These are phyloP conservation scores for Talaromyces sp. DNA, from an alignment of 2,329 filamentous ascomycete genomes.

Conservation along the genomic window DNA sequence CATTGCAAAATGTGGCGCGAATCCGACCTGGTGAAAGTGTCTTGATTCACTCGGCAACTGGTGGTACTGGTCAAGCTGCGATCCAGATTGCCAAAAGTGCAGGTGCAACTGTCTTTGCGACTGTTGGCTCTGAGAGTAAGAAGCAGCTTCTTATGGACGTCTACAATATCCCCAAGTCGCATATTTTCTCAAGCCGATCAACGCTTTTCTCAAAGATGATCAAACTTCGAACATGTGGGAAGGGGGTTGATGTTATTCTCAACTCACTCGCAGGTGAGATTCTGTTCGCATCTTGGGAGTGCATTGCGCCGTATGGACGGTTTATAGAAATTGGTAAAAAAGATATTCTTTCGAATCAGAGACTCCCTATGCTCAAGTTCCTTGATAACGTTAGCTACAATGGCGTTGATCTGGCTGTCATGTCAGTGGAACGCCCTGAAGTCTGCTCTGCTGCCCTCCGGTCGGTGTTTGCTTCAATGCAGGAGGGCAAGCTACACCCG, in stretches of 20 bases:
- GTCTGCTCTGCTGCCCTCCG: too few species aligned
- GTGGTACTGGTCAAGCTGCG: conserved; percentile 19
- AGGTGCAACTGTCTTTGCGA: conserved; percentile 19
- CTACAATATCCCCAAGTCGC: conserved; percentile 18
- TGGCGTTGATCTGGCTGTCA: conserved; percentile 5
- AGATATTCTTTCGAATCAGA: too few species aligned
- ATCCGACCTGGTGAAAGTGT: conserved; percentile 19
- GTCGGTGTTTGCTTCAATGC: too few species aligned
- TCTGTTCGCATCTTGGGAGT: conserved; percentile 18
- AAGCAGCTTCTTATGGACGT: conserved; percentile 16
- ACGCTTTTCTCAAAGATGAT: conserved; percentile 10
- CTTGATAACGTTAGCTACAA: conserved; percentile 2
- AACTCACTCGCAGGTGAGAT: conserved; percentile 22
- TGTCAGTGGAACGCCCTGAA: conserved; percentile 3
- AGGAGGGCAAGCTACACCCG: background rate
- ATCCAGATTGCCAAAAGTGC: conserved; percentile 23
- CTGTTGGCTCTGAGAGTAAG: conserved; percentile 11
- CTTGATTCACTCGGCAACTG: conserved; percentile 29
- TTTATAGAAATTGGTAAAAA: conserved; percentile 54
- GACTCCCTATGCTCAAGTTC: conserved; percentile 12
- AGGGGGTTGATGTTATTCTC: conserved; percentile 24
- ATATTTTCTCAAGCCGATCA: conserved; percentile 17
- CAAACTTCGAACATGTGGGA: conserved; percentile 1
- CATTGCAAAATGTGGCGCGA: conserved; percentile 10
- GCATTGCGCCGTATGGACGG: conserved; percentile 38